phyloP scores from a whole-genome alignment of 1,284 basidiomycete genomes.

The Testicularia cyperi region DNA sequence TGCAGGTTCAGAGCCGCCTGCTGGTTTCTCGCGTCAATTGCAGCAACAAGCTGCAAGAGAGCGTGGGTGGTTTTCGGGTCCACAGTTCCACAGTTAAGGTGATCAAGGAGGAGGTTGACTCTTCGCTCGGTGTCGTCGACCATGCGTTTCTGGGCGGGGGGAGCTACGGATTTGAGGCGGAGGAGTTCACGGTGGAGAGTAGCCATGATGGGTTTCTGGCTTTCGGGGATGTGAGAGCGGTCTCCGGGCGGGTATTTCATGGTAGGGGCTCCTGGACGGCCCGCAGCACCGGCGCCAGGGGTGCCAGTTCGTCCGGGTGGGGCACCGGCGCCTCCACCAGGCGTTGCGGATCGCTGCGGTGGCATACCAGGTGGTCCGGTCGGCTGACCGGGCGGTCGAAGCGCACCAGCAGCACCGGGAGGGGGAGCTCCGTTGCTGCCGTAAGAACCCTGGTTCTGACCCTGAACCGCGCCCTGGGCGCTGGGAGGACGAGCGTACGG shows the following conservation, averaged over 20 bases:
- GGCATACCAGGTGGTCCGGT: slow-evolving; percentile 45
- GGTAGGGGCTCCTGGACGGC: slow-evolving; percentile 50
- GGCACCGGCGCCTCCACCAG: slow-evolving; percentile 58
- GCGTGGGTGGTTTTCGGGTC: slow-evolving; percentile 46
- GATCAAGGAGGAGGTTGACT: slow-evolving; percentile 83
- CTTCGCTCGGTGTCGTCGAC: slow-evolving; percentile 85
- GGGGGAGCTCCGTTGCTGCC: slow-evolving; percentile 28
- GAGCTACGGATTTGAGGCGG: slow-evolving; percentile 39
- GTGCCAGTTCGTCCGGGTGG: slow-evolving; percentile 41
- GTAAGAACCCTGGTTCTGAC: too few relatives aligned
- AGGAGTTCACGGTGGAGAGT: slow-evolving; percentile 39
- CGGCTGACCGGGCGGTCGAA: slow-evolving; percentile 27
- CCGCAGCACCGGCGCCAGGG: slow-evolving; percentile 36
- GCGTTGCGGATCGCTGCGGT: slow-evolving; percentile 61
- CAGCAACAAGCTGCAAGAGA: slow-evolving; percentile 56
- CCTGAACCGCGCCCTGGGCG: slow-evolving; percentile 5
- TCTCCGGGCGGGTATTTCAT: slow-evolving; percentile 91
- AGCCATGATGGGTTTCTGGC: slow-evolving; percentile 70
- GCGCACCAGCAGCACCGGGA: slow-evolving; percentile 16
- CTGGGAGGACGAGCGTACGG: slow-evolving; percentile 32
- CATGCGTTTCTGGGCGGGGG: slow-evolving; percentile 80
- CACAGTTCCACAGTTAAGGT: slow-evolving; percentile 84
- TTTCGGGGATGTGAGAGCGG: slow-evolving; percentile 81
- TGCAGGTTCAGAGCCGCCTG: slow-evolving; percentile 51
- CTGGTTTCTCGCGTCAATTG: slow-evolving; percentile 54